Base-by-base conservation (phyloP, 192 early-diverging fungal species). In the Coemansia sp. region DNA sequence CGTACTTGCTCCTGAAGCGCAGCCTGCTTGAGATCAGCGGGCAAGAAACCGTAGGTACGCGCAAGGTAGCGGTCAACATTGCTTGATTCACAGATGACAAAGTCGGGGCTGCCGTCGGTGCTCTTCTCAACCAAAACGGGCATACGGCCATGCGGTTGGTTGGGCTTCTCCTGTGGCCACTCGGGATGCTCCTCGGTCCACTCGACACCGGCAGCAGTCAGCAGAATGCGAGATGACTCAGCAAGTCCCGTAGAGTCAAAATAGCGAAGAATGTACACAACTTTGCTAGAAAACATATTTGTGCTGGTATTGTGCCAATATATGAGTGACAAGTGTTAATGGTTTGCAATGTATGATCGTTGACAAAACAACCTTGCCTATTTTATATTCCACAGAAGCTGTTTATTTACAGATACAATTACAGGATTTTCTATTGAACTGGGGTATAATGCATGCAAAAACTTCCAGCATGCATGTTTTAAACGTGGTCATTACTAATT, bases 11-110 rank as follows among this genome's bases (percentile, higher is more conserved):
- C 80, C 55, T 82, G 67, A 17, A 58, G 50, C 5, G 69, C 53
- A 4, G 68, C 69, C 38, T 79, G 53, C 52, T 82, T 72, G n/a
- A 65, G 64, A 21, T 65, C 71, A 23, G 60, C 51, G 0, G 56
- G 75, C 24, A 75, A 24, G 27, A 83, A 64, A 4, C 70, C 80
- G 58, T 82, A 80, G 41, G 56, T 82, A 62, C 61, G 54, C 12
- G 79, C 61, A 6, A 87, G 61, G 62, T 85, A 86, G 48, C 86
- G 85, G 41, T 79, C 79, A 25, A 87, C 86, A 1, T 76, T 70
- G 12, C 64, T 60, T 0, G 77, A 66, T 27, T 87, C 82, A 47
- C 72, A 66, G 8, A 85, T 29, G 2, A 72, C 17, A 57, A 82
- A 66, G 29, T 65, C 65, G 3, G 65, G 67, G 45, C 58, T 62